Evolutionary conservation across 139 green algal genomes (phyloP).

Genomic region (Asterochloris erici): DNA sequence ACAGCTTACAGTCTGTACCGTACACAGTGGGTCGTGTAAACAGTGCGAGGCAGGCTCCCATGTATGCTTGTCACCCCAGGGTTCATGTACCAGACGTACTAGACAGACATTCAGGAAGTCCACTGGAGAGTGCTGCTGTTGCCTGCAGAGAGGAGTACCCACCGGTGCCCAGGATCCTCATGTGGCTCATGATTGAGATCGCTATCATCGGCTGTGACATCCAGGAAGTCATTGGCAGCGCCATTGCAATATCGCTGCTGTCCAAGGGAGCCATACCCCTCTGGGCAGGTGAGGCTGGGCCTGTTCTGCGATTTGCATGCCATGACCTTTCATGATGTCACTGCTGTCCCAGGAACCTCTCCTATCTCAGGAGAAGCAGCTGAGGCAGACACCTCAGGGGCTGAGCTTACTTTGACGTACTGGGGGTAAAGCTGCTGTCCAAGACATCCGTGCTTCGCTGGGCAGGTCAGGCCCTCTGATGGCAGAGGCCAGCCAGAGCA

Average conservation of each 20-base stretch:
- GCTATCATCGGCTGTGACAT: conserved; percentile 87
- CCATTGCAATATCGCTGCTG: conserved; percentile 79
- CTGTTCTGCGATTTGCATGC: neutral
- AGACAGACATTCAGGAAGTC: too few species aligned
- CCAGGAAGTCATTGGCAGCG: conserved; percentile 77
- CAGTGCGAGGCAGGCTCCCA: too few species aligned
- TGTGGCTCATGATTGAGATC: conserved; percentile 87
- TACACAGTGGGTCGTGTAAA: too few species aligned
- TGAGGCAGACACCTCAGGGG: conserved; percentile 41
- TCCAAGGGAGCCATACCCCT: conserved; percentile 19
- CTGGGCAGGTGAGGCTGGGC: neutral
- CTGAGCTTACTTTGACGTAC: too few species aligned
- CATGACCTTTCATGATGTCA: neutral
- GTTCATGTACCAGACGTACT: too few species aligned
- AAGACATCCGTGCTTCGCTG: too few species aligned
- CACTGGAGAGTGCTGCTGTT: neutral
- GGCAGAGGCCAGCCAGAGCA: too few species aligned
- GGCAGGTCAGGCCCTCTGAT: too few species aligned
- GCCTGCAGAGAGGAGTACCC: conserved; percentile 38
- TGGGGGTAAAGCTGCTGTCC: too few species aligned
- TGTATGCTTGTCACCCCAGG: too few species aligned
- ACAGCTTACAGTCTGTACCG: too few species aligned
- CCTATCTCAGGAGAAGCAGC: conserved; percentile 36
- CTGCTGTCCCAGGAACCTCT: neutral
- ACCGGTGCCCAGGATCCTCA: conserved; percentile 25